These are phyloP conservation scores for Triticum timopheevii DNA, from an alignment of 176 grass and related monocot genomes.

Conservation along the genomic window DNA sequence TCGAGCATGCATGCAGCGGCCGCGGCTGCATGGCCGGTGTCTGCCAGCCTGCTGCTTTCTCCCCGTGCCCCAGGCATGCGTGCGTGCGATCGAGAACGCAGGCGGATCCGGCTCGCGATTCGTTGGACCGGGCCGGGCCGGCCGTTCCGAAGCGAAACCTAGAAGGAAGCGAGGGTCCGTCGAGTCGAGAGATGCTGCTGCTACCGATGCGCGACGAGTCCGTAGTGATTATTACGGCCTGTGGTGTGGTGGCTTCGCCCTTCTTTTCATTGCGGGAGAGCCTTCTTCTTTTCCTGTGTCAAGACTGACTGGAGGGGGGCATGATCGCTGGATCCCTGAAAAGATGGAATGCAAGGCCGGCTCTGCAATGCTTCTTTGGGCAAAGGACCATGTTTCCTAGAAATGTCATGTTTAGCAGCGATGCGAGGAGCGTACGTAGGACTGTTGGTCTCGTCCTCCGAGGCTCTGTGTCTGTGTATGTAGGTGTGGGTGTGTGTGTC, in stretches of 20 bases:
- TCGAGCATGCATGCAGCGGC: conserved; percentile 4
- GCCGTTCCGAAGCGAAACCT: conserved; percentile 25
- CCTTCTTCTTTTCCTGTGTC: not conserved
- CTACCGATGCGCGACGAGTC: not conserved
- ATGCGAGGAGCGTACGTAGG: not conserved
- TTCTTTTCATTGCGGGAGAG: conserved; percentile 2
- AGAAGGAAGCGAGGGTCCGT: not conserved
- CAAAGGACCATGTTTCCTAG: not conserved
- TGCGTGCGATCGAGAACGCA: not conserved
- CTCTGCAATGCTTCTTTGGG: not conserved
- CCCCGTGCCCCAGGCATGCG: conserved; percentile 26
- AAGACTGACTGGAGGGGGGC: not conserved
- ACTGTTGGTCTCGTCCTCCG: not conserved
- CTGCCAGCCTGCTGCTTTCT: conserved; percentile 9
- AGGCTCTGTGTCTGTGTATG: not conserved
- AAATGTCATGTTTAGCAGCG: not conserved
- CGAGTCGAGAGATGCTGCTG: not conserved
- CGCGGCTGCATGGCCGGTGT: conserved; percentile 29
- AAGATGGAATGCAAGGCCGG: not conserved
- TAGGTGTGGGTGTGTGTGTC: not conserved
- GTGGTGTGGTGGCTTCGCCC: not conserved
- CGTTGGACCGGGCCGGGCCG: not conserved
- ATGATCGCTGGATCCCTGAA: conserved; percentile 24
- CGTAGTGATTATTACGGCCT: conserved; percentile 7
- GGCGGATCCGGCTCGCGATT: not conserved